These are phyloP conservation scores for Lentinula aciculospora DNA, from an alignment of 768 basidiomycete genomes.

Conservation along the genomic window DNA sequence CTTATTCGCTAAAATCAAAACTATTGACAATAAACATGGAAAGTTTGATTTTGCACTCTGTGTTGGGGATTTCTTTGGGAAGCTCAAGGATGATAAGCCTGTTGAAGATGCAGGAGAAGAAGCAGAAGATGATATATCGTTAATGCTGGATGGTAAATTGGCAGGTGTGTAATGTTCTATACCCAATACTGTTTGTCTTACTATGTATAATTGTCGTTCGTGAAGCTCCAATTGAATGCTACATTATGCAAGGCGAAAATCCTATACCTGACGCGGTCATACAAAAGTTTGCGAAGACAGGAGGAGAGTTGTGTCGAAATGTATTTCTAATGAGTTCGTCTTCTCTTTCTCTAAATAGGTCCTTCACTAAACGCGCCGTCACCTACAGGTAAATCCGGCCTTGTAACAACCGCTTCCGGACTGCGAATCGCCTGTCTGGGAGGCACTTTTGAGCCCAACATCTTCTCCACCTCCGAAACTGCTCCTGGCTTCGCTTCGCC, in stretches of 20 bases:
- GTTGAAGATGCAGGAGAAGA: conserved; percentile 15
- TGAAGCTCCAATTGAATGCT: conserved; percentile 90
- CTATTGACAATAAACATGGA: conserved; percentile 88
- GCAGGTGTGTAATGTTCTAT: conserved; percentile 43
- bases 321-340: conserved; percentile 81
- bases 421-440: conserved; percentile 84
- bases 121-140: conserved; percentile 45
- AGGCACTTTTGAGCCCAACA: conserved; percentile 61
- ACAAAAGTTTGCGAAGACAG: conserved; percentile 67
- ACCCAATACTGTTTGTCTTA: conserved; percentile 9
- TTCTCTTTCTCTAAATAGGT: background rate
- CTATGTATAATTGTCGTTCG: conserved; percentile 6
- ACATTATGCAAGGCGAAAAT: conserved; percentile 84
- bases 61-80: conserved; percentile 82
- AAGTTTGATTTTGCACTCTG: conserved; percentile 85
- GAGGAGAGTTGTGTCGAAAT: conserved; percentile 77
- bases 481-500: conserved; percentile 78
- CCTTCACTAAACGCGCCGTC: conserved; percentile 9
- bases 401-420: conserved; percentile 73
- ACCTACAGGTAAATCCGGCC: conserved; percentile 73
- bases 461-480: conserved; percentile 54
- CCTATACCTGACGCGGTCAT: conserved; percentile 70
- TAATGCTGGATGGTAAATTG: conserved; percentile 62
- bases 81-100: conserved; percentile 24
- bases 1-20: conserved; percentile 76